These are phyloP conservation scores for Pseudopithomyces chartarum DNA, from an alignment of 2,329 filamentous ascomycete genomes.

Conservation along the genomic window DNA sequence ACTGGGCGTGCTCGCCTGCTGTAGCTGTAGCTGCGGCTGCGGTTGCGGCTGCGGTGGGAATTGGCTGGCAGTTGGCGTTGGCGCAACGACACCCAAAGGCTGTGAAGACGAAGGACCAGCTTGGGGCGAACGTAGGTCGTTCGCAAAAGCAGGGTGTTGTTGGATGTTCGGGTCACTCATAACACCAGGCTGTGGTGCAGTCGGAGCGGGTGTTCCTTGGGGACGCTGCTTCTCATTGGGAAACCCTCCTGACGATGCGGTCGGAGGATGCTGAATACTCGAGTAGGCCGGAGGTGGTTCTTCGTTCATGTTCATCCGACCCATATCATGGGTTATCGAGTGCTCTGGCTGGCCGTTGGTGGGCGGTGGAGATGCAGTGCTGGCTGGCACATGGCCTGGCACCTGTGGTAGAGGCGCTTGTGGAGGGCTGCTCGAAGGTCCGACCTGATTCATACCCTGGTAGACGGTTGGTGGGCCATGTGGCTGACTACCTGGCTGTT, in stretches of 20 bases:
- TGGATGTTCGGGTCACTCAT: conserved; percentile 50
- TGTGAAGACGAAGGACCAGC: conserved; percentile 46
- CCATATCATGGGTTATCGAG: conserved; percentile 84
- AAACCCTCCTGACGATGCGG: conserved; percentile 62
- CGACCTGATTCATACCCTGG: conserved; percentile 77
- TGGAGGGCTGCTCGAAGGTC: conserved; percentile 47
- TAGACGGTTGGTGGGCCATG: conserved; percentile 92
- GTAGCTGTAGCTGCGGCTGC: no score
- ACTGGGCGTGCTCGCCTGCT: conserved; percentile 49
- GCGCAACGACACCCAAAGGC: conserved; percentile 31
- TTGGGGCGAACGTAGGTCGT: conserved; percentile 69
- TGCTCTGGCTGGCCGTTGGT: conserved; percentile 52
- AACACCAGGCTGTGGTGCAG: conserved; percentile 32
- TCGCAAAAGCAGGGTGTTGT: conserved; percentile 88
- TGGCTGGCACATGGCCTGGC: conserved; percentile 17
- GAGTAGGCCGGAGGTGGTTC: conserved; percentile 96
- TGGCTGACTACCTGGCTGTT: conserved; percentile 81
- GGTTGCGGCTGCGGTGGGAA: conserved; percentile 29
- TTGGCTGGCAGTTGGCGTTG: conserved; percentile 36
- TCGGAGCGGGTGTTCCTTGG: conserved; percentile 44
- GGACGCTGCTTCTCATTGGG: conserved; percentile 75
- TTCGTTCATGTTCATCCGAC: conserved; percentile 77
- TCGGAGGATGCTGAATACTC: conserved; percentile 59
- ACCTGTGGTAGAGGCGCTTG: conserved; percentile 37
- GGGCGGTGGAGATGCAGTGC: conserved; percentile 32